phyloP scores from a whole-genome alignment of 2,329 filamentous ascomycete species.

The Aureobasidium sp. region DNA sequence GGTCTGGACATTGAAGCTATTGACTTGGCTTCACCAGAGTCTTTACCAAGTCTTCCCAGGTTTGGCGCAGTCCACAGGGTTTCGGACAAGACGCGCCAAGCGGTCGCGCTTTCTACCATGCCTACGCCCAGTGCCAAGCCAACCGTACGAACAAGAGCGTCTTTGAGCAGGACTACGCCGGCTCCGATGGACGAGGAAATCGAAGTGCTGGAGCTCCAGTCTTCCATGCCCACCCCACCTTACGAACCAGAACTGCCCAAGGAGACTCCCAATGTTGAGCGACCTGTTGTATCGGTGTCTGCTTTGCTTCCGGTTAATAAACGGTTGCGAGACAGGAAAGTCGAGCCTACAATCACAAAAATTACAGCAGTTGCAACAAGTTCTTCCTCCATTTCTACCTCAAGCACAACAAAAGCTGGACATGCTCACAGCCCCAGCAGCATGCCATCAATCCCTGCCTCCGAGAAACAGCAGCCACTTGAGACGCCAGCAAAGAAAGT shows the following conservation, averaged over 20 bases:
- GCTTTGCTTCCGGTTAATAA: not conserved
- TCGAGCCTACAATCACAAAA: not conserved
- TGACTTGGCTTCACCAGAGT: slow-evolving; percentile 17
- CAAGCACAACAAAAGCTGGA: not conserved
- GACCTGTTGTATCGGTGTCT: not conserved
- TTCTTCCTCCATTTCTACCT: not conserved
- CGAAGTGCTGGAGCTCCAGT: not conserved
- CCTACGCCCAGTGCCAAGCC: not conserved
- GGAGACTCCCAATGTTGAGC: not conserved
- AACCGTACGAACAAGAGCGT: not conserved
- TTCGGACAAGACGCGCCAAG: not conserved
- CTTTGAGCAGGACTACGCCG: not conserved
- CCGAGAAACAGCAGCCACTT: not conserved
- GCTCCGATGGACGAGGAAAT: not conserved
- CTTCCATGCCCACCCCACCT: slow-evolving; percentile 10
- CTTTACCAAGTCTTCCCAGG: not conserved
- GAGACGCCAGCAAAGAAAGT: slow-evolving; percentile 8
- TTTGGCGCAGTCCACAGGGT: not conserved
- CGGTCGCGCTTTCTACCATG: not conserved
- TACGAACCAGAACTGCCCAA: not conserved
- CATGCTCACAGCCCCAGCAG: not conserved
- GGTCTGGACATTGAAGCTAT: slow-evolving; percentile 16
- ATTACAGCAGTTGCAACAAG: not conserved
- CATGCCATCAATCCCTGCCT: not conserved
- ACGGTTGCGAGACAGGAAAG: not conserved